Evolutionary conservation across 495 filamentous ascomycete species (phyloP), one percentile per base, ranked within the genome.

Genomic region (Oleoguttula mirabilis): DNA sequence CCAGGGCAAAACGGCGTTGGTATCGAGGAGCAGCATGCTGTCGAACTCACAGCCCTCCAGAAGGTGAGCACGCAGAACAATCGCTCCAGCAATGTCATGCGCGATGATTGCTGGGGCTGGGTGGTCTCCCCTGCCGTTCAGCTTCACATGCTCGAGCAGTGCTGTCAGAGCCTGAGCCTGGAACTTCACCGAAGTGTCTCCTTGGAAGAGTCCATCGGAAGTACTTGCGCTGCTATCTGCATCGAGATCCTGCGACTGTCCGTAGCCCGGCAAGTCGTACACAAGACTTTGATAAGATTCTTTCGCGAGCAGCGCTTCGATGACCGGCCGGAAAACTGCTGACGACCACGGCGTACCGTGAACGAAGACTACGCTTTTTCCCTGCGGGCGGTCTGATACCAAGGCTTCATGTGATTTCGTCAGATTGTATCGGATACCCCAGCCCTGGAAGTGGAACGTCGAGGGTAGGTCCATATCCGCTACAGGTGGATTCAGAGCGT

Each of bases 321-420:
- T 21, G 2, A 41, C 21, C 3, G 45, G 45, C n/a, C 11, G 17
- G 25, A 35, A 48, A 30, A 48, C 45, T 2, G 4, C 38, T 10
- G 45, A 48, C 10, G 45, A 48, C 45, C 45, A 48, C 7, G 45
- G 45, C 4, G 45, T 48, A 12, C 45, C 45, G 20, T 48, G 45
- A 2, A 48, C 45, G 27, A 48, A 48, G 38, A 41, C 45, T 4
- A 48, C 45, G 8, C 17, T 22, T 27, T 32, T 15, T n/a, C n/a
- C n/a, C 25, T 28, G 25, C 25, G 25, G 7, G n/a, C 7, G 7
- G 7, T n/a, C n/a, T 28, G 25, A 7, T 7, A n/a, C 7, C n/a
- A n/a, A 28, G 7, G 7, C n/a, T n/a, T 28, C 25, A 28, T 28
- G 7, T 7, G 7, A 7, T 28, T n/a, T n/a, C n/a, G n/a, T 7